Base-by-base conservation (phyloP, 352 stramenopile genomes). In the Phytophthora citricola region DNA sequence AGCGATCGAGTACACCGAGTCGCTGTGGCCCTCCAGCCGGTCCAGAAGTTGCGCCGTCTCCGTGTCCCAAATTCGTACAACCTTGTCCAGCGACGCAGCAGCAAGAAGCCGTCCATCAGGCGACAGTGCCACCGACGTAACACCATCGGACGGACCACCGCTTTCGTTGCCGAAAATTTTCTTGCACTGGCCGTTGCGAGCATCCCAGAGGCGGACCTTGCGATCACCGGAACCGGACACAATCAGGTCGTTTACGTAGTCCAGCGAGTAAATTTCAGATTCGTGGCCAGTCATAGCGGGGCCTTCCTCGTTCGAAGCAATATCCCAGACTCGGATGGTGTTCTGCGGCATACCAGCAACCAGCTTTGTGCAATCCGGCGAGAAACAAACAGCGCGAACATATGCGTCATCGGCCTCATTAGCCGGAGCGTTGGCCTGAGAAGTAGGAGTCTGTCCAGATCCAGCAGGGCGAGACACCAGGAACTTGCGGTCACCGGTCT, bases 311-410 rank as follows among this genome's bases (percentile, higher is more conserved):
- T 95, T 93, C 39, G 87, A 83, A 7, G 80, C 87, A 64, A 95
- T 95, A 60, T 95, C 87, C 87, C 87, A 95, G 40, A 93, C 83
- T 20, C 86, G 84, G 53, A 95, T 95, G 7, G 87, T 95, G 68
- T 94, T 94, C 63, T 94, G 87, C 26, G 85, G 87, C 87, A 95
- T 95, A 39, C 87, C 87, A n/a, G 87, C 87, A 24, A 94, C 83
- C 1, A 95, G 69, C 75, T 95, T 94, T 5, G 83, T 89, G 57
- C 84, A 91, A 57, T 94, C 87, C 0, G 85, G 87, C 47, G 87
- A 95, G 54, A 95, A 95, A 49, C 85, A 93, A 31, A 95, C 87
- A 8, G 87, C 86, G 40, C 87, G 85, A 11, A 95, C 86, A 51
- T 95, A 94, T 7, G 85, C 87, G 51, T 91, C 87, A 34, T 95